A percentile compares a stretch with the other conserved stretches of the same genome.
Evolutionary conservation across 2,329 filamentous ascomycete genomes (phyloP).

Genomic region (Fusarium pseudocircinatum): DNA sequence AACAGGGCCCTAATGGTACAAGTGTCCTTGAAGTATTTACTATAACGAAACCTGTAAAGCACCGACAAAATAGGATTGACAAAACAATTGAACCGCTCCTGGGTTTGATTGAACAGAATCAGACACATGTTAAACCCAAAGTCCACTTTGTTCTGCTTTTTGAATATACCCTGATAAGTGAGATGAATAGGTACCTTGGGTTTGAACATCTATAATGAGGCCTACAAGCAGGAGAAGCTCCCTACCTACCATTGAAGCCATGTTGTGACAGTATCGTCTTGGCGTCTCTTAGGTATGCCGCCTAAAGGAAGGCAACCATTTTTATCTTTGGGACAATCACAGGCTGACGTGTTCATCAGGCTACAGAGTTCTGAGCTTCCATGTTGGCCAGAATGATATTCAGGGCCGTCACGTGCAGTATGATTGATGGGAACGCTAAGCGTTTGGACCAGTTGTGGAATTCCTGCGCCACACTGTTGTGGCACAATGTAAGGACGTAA

Average conservation of each 20-base stretch:
- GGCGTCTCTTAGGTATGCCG: background rate
- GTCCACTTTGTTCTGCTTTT: background rate
- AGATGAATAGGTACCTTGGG: background rate
- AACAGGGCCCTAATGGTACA: background rate
- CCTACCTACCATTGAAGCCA: background rate
- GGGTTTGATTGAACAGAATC: background rate
- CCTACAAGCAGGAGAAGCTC: background rate
- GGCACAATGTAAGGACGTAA: slow-evolving; percentile 34
- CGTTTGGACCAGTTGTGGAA: background rate
- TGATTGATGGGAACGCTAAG: background rate
- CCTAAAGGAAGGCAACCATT: slow-evolving; percentile 23
- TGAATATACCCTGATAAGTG: background rate
- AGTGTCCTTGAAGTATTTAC: background rate
- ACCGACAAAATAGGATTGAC: background rate
- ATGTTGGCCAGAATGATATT: slow-evolving; percentile 29
- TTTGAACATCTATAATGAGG: slow-evolving; percentile 1
- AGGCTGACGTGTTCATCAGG: slow-evolving; percentile 39
- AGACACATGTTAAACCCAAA: too few relatives aligned
- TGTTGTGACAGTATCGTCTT: background rate
- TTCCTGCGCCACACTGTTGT: slow-evolving; percentile 43
- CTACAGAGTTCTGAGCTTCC: slow-evolving; percentile 30
- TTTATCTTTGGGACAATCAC: slow-evolving; percentile 24
- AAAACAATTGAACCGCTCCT: background rate
- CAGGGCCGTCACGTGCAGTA: slow-evolving; percentile 27
- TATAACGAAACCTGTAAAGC: background rate